phyloP scores from a whole-genome alignment of 2,329 filamentous ascomycete species.

The Fusarium praegraminearum region DNA sequence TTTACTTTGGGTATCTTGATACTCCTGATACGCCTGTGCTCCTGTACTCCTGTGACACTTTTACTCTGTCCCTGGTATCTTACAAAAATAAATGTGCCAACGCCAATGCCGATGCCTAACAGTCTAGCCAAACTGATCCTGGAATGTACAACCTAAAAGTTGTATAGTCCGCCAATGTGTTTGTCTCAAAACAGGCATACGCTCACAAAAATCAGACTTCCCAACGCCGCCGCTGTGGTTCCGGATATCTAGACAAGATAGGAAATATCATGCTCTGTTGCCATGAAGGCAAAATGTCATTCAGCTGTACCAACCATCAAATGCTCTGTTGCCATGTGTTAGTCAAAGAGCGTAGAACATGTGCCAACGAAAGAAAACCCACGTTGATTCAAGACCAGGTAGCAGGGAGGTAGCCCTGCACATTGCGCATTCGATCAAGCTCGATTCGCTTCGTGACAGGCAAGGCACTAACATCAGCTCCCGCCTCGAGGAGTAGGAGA shows the following conservation, averaged over 20 bases:
- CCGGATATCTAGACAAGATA: not conserved
- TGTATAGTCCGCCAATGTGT: not conserved
- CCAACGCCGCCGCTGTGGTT: not conserved
- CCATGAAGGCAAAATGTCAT: too few species aligned
- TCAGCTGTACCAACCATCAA: too few species aligned
- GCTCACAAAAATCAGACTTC: not conserved
- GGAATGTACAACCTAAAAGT: not conserved
- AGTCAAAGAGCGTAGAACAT: not conserved
- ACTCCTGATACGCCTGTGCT: too few species aligned
- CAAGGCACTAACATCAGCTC: not conserved
- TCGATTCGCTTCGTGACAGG: not conserved
- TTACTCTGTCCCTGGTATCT: not conserved
- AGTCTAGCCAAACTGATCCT: too few species aligned
- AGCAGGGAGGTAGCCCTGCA: not conserved
- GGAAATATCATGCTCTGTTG: not conserved
- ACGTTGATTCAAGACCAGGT: not conserved
- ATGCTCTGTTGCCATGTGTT: not conserved
- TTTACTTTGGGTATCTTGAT: not conserved
- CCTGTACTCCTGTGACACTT: not conserved
- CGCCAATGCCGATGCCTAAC: too few species aligned
- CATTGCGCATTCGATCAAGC: not conserved
- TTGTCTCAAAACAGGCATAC: not conserved
- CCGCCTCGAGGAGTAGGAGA: not conserved
- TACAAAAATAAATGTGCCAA: not conserved
- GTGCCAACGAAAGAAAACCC: not conserved